Conservation (phyloP, 2,329 filamentous ascomycete genomes). For the Epichloe coenophiala region DNA sequence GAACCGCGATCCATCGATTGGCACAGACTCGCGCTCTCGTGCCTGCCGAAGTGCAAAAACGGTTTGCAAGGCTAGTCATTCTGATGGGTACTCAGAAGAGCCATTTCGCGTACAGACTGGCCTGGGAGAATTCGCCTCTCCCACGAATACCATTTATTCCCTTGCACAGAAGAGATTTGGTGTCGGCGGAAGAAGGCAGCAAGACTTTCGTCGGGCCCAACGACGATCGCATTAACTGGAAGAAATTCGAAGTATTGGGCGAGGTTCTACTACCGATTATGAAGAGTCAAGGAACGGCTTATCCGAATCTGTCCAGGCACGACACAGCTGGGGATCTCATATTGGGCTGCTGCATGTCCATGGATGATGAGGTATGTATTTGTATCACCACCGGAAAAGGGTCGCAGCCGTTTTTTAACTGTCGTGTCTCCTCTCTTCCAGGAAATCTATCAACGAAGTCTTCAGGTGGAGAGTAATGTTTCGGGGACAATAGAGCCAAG, state of each 20-base stretch:
- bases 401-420: background rate
- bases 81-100: constrained; percentile 89
- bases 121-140: constrained; percentile 87
- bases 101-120: constrained; percentile 88
- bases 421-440: constrained; percentile 13
- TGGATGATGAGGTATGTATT: constrained; percentile 70
- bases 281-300: constrained; percentile 77
- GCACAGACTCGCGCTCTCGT: constrained; percentile 67
- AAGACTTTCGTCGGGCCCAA: constrained; percentile 69
- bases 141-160: constrained; percentile 91
- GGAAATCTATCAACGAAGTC: constrained; percentile 52
- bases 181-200: constrained; percentile 86
- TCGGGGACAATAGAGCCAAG: constrained; percentile 31
- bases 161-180: constrained; percentile 75
- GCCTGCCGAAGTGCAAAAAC: constrained; percentile 56
- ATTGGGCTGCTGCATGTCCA: constrained; percentile 66
- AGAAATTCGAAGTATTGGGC: constrained; percentile 92
- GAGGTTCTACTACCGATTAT: constrained; percentile 85
- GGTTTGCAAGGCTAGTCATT: constrained; percentile 77
- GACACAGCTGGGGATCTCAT: constrained; percentile 63
- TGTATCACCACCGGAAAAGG: background rate
- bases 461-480: constrained; percentile 41
- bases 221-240: constrained; percentile 81
- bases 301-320: constrained; percentile 56
- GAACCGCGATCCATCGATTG: constrained; percentile 73